Evolutionary conservation across 306 rosid genomes (phyloP).

Genomic region (Prunus davidiana): DNA sequence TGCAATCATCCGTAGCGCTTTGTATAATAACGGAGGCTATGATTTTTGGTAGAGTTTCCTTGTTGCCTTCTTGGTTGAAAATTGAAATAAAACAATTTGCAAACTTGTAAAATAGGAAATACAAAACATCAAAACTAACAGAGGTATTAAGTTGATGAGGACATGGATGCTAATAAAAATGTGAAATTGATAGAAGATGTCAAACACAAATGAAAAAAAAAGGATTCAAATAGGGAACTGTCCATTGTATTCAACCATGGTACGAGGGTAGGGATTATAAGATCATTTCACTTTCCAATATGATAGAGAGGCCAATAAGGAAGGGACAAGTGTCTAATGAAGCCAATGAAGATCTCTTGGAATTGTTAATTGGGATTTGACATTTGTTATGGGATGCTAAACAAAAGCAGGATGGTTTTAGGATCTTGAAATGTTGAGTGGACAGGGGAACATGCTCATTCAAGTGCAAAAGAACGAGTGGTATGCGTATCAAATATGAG

Average conservation of each 20-base stretch:
- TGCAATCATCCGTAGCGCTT: neutral
- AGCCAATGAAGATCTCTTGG: neutral
- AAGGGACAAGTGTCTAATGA: neutral
- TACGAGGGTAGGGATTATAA: neutral
- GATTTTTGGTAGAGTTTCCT: neutral
- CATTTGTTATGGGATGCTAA: neutral
- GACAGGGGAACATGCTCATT: constrained; percentile 11
- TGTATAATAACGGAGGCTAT: neutral
- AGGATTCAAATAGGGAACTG: neutral
- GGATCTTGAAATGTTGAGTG: constrained; percentile 4
- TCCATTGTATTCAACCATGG: neutral
- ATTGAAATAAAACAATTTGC: neutral
- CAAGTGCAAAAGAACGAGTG: neutral
- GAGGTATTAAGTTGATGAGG: neutral
- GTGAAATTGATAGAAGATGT: neutral
- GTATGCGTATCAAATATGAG: neutral
- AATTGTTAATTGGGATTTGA: neutral
- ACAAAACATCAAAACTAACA: neutral
- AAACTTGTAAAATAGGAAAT: neutral
- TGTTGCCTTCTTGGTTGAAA: neutral
- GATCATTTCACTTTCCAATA: constrained; percentile 3
- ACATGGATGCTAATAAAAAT: neutral
- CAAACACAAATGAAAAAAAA: neutral
- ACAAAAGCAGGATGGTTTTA: neutral
- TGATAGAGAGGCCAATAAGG: neutral